Base-by-base conservation (phyloP, 2,329 filamentous ascomycete species). In the Teratosphaeria nubilosa region DNA sequence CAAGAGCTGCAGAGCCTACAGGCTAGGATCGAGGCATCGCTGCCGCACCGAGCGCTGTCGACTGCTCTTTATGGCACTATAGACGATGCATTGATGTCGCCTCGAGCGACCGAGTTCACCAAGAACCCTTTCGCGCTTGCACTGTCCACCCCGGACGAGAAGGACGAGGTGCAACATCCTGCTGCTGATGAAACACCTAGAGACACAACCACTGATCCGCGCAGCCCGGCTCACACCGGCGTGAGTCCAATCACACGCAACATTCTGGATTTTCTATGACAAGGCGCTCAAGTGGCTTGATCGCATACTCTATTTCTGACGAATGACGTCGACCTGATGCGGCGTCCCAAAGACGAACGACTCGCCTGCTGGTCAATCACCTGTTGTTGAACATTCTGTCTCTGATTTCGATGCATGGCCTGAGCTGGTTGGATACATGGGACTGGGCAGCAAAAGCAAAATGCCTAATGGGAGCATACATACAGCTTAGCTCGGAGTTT, bases 201-300 rank as follows among this genome's bases (percentile, higher is more conserved):
- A 57, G 75, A 75, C 75, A 77, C 11, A 7, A 59, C 58, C 10
- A 22, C 55, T 6, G 87, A 91, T 68, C 88, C 88, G 14, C 77
- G 88, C 65, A 91, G 87, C 69, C 88, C 88, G 16, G 86, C 87
- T 0, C 88, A 86, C 13, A 83, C 82, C 66, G 87, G 88, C 45
- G 86, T 87, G 70, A 84, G 83, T 59, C 86, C 88, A 2, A 91
- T 92, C 60, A 83, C 85, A 55, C 80, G 88, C 58, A 91, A 86
- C 59, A 92, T 92, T 66, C 86, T 89, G 70, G 87, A 91, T 67
- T 77, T 90, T 55, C 76, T 91, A 72, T 91, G 79, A 80, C 20
- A 16, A 10, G 5, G 22, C 41, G 20, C 41, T 20, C n/a, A 11
- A 48, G 20, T 16, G 20, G 41, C 41, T 22, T 20, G 41, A 48